phyloP scores from a whole-genome alignment of 140 eudicot genomes.

The Ambrosia hybrid region DNA sequence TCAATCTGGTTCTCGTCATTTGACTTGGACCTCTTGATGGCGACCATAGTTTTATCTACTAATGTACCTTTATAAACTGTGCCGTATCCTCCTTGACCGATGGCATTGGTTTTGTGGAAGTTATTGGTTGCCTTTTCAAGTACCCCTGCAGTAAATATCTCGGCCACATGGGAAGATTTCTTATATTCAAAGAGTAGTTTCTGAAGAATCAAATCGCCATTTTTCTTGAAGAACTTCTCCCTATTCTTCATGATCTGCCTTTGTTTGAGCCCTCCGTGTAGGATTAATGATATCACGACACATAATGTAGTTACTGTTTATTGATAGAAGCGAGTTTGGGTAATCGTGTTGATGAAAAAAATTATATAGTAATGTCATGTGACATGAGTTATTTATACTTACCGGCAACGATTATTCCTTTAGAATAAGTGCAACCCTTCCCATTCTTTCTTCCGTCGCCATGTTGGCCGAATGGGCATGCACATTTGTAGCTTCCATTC shows the following conservation, averaged over 20 bases:
- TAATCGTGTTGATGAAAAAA: neutral
- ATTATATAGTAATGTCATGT: neutral
- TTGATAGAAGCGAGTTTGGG: neutral
- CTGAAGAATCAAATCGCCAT: conserved; percentile 41
- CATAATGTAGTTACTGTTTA: neutral
- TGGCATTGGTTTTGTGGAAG: no score
- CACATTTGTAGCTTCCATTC: conserved; percentile 34
- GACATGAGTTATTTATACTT: conserved; percentile 1
- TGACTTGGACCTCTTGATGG: no score
- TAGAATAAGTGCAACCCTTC: conserved; percentile 26
- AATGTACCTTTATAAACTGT: no score
- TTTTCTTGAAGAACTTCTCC: conserved; percentile 38
- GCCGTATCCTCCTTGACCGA: no score
- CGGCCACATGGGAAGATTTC: conserved; percentile 19
- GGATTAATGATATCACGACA: neutral
- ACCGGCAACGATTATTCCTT: conserved; percentile 14
- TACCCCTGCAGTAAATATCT: conserved; percentile 30
- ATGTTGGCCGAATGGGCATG: conserved; percentile 34
- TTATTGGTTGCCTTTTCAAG: no score
- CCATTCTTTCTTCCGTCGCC: conserved; percentile 47
- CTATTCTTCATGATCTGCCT: conserved; percentile 23
- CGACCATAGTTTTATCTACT: no score
- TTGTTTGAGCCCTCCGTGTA: conserved; percentile 14
- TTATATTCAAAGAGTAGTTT: conserved; percentile 34
- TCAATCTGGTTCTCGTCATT: no score